Percentiles rank a stretch among this genome's conserved stretches.
These are phyloP conservation scores for Brassica nigra DNA, from an alignment of 345 rosid species.

Conservation along the genomic window DNA sequence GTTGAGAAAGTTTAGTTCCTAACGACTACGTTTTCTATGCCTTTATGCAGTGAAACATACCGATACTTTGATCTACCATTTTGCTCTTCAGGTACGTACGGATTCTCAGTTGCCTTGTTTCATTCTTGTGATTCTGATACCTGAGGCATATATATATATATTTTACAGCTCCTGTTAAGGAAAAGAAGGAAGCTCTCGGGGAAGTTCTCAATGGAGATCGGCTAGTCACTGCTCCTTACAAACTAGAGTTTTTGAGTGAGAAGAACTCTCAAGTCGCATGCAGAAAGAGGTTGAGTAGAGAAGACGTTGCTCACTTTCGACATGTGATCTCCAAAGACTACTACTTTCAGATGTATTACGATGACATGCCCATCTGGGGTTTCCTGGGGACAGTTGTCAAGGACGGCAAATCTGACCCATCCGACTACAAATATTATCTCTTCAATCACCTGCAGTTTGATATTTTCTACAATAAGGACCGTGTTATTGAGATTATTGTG, in stretches of 20 bases:
- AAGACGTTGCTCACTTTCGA: background rate
- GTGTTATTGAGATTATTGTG: background rate
- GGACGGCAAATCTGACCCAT: background rate
- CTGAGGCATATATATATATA: background rate
- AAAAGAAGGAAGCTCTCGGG: background rate
- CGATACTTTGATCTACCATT: background rate
- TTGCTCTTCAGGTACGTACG: background rate
- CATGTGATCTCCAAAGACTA: background rate
- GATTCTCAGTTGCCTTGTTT: background rate
- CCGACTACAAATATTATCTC: background rate
- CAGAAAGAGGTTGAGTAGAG: background rate
- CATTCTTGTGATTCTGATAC: background rate
- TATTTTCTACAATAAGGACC: background rate
- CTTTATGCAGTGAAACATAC: background rate
- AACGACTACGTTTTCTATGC: background rate
- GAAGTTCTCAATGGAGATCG: constrained; percentile 1
- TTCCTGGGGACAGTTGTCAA: background rate
- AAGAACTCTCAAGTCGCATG: background rate
- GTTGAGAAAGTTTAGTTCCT: too few relatives aligned
- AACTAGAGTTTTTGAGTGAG: background rate
- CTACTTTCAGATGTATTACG: background rate
- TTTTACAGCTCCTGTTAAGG: background rate
- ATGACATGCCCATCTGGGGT: background rate
- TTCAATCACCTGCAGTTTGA: background rate
- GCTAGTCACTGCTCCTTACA: background rate